Evolutionary conservation across 2,329 filamentous ascomycete species (phyloP).

Genomic region (Leptographium flavum): DNA sequence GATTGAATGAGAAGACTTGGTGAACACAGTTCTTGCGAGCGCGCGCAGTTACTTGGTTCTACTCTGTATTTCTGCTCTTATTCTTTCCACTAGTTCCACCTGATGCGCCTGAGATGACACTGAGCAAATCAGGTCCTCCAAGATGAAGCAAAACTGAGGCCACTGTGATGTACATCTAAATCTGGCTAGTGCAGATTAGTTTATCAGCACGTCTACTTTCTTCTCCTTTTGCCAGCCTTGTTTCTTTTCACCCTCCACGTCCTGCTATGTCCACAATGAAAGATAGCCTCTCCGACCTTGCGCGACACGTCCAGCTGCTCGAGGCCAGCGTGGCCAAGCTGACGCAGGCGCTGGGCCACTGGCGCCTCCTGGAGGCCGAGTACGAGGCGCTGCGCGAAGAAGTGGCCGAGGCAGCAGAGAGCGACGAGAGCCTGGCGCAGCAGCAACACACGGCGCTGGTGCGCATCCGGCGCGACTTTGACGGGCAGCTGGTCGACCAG

Average conservation of each 20-base stretch:
- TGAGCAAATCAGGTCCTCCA: too few relatives aligned
- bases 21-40: too few relatives aligned
- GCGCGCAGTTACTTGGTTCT: too few relatives aligned
- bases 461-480: conserved; percentile 41
- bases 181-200: too few relatives aligned
- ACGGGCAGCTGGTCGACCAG: conserved; percentile 47
- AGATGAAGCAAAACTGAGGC: too few relatives aligned
- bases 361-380: conserved; percentile 82
- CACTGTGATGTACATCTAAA: too few relatives aligned
- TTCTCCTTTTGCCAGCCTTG: not conserved
- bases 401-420: conserved; percentile 24
- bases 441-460: conserved; percentile 40
- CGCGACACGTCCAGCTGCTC: conserved; percentile 59
- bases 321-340: conserved; percentile 65
- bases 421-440: not conserved
- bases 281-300: conserved; percentile 51
- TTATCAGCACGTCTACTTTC: not conserved
- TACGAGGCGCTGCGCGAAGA: conserved; percentile 84
- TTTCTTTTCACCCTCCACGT: not conserved
- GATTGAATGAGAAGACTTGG: too few relatives aligned
- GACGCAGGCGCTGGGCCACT: conserved; percentile 64
- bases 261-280: conserved; percentile 24
- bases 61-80: too few relatives aligned
- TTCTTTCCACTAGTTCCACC: too few relatives aligned
- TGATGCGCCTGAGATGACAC: too few relatives aligned